Base-by-base conservation (phyloP, 768 basidiomycete species). In the Mycena belliarum region DNA sequence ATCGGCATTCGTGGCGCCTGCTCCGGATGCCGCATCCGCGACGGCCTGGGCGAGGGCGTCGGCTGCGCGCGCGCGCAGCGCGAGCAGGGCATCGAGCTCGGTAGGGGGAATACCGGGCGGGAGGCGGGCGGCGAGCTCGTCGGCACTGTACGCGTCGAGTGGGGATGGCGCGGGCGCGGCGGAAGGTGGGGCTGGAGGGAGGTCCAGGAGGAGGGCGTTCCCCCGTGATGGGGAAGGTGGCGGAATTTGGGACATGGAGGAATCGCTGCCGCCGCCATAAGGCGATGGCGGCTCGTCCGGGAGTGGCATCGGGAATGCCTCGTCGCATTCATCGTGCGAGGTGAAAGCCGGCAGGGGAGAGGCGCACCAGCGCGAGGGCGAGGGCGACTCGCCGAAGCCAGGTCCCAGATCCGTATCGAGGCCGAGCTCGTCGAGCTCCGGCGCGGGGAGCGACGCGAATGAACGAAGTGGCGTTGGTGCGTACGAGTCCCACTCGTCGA, bases 341-440 rank as follows among this genome's bases (percentile, higher is more conserved):
- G 44, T 3, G 44, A 46, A 8, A 49, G 57, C 23, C 55, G 57
- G 28, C 49, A 63, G 37, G 18, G 37, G 18, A 7, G 57, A 20
- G 23, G 54, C 48, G 35, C 26, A 24, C 29, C 57, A 52, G n/a
- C 61, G 57, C 11, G 52, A 51, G 6, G 60, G 60, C 11, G 60
- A 56, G 4, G 49, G 42, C 6, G 53, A 46, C 49, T 49, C 49
- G 46, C 40, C 55, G 12, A 49, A 10, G 52, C 57, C 7, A 32
- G 54, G 54, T 5, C 40, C 53, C 4, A 63, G 15, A 21, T 60
- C 58, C 55, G 57, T 56, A 40, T 59, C 61, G 21, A 63, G 49
- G 20, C 60, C 58, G 47, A 63, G 62, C 35, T 56, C 58, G 40
- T 63, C 62, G 11, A 63, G 62, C 9, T 63, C 62, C 8, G 62